Percentiles rank a stretch among this genome's conserved stretches.
Evolutionary conservation across 345 rosid genomes (phyloP).

Genomic region (Stellera chamaejasme): DNA sequence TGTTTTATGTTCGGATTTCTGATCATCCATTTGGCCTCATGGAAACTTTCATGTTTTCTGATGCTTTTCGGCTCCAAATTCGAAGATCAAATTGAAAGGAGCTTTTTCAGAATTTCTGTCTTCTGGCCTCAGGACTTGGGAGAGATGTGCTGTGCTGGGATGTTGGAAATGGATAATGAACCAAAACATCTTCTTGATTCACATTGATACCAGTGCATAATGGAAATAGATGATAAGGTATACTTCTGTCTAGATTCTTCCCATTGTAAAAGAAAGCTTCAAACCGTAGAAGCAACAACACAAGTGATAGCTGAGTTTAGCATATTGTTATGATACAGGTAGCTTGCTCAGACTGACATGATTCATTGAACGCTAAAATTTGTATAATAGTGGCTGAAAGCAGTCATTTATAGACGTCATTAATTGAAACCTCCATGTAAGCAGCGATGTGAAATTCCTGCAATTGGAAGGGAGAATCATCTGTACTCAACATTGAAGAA

Average conservation of each 20-base stretch:
- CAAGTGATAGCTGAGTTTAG: constrained; percentile 13
- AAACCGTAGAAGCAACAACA: constrained; percentile 22
- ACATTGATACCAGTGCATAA: constrained; percentile 18
- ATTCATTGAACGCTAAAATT: constrained; percentile 12
- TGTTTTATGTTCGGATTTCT: too few species aligned
- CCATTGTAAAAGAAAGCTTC: constrained; percentile 16
- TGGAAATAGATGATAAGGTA: constrained; percentile 21
- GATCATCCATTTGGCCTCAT: constrained; percentile 20
- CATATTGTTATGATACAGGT: constrained; percentile 23
- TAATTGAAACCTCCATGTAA: constrained; percentile 15
- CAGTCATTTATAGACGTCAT: constrained; percentile 22
- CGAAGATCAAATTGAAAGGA: constrained; percentile 19
- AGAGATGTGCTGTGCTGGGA: constrained; percentile 18
- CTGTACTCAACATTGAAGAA: neutral
- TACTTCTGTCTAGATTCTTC: constrained; percentile 15
- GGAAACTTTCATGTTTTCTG: neutral
- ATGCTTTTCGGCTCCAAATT: constrained; percentile 13
- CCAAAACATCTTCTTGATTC: constrained; percentile 11
- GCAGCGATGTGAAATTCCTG: constrained; percentile 12
- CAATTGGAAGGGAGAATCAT: constrained; percentile 11
- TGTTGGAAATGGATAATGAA: constrained; percentile 1
- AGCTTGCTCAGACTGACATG: constrained; percentile 13
- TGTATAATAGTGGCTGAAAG: constrained; percentile 18
- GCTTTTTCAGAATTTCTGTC: constrained; percentile 17
- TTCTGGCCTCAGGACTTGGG: constrained; percentile 19